Conservation (phyloP, 192 early-diverging fungal species). For the Funneliformis geosporum region DNA sequence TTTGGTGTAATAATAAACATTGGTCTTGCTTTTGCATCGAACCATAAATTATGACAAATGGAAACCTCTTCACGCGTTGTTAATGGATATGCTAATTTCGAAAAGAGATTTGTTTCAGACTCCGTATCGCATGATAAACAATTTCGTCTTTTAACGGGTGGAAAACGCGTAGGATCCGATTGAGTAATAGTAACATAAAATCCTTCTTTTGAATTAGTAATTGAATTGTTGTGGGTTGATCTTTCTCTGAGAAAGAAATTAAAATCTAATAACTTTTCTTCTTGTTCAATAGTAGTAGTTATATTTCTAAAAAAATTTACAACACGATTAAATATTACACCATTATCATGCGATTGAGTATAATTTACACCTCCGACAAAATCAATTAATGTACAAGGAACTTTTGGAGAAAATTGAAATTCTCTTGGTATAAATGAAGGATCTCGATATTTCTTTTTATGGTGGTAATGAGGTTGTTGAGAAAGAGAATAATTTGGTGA, state of each 20-base stretch:
- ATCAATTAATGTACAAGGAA: conserved; percentile 14
- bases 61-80: neutral
- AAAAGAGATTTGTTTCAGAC: conserved; percentile 23
- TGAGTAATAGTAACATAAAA: conserved; percentile 7
- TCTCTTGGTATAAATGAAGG: neutral
- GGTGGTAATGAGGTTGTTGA: neutral
- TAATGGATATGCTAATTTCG: conserved; percentile 15
- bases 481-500: neutral
- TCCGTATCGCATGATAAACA: conserved; percentile 25
- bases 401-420: conserved; percentile 10
- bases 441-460: neutral
- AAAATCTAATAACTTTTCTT: conserved; percentile 18
- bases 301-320: conserved; percentile 22
- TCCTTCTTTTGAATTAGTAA: neutral
- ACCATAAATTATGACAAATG: conserved; percentile 7
- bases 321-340: neutral
- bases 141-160: conserved; percentile 15
- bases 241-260: neutral
- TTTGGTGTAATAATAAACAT: conserved; percentile 35
- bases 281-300: conserved; percentile 3
- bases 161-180: neutral
- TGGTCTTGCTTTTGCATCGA: conserved; percentile 36
- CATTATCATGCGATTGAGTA: neutral
- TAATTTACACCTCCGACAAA: conserved; percentile 27
- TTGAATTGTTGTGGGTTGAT: neutral